Percentiles rank a stretch among this genome's conserved stretches.
phyloP scores from a whole-genome alignment of 371 early-diverging fungal genomes.

The Vairimorpha ceranae region DNA sequence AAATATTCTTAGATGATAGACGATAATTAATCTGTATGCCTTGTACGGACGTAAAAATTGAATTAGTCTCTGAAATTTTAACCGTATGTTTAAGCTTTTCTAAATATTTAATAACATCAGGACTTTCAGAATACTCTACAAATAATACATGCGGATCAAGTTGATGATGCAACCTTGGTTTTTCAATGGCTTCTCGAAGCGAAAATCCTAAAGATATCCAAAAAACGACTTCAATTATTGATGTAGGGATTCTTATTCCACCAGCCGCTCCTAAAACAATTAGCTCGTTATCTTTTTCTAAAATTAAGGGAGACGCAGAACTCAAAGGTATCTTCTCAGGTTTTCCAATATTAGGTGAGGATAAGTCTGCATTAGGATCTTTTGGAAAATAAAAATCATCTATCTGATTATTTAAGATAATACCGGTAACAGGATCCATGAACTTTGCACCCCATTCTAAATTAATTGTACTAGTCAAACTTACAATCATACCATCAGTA shows the following conservation, averaged over 20 bases:
- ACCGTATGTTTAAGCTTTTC: slow-evolving; percentile 33
- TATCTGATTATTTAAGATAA: slow-evolving; percentile 91
- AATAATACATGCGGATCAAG: slow-evolving; percentile 70
- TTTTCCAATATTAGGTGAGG: slow-evolving; percentile 69
- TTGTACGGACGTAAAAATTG: slow-evolving; percentile 54
- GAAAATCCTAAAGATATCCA: slow-evolving; percentile 69
- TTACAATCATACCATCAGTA: slow-evolving; percentile 72
- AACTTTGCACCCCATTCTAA: slow-evolving; percentile 81
- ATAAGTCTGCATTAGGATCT: slow-evolving; percentile 73
- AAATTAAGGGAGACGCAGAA: slow-evolving; percentile 74
- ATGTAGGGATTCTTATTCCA: slow-evolving; percentile 80
- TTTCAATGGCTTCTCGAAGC: slow-evolving; percentile 69
- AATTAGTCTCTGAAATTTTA: slow-evolving; percentile 39
- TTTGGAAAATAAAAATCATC: slow-evolving; percentile 90
- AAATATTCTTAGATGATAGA: slow-evolving; percentile 13
- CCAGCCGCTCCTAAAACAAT: slow-evolving; percentile 83
- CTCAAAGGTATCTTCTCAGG: slow-evolving; percentile 77
- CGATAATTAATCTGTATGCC: slow-evolving; percentile 44
- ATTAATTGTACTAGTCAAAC: slow-evolving; percentile 79
- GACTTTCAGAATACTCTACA: slow-evolving; percentile 47
- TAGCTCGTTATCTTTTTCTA: slow-evolving; percentile 68
- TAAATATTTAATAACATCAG: slow-evolving; percentile 28
- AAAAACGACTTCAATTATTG: slow-evolving; percentile 71
- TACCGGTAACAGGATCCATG: slow-evolving; percentile 81
- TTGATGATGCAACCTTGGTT: slow-evolving; percentile 82